Evolutionary conservation across 1,139 yeast species (phyloP).

Genomic region (Suhomyces guaymorum): DNA sequence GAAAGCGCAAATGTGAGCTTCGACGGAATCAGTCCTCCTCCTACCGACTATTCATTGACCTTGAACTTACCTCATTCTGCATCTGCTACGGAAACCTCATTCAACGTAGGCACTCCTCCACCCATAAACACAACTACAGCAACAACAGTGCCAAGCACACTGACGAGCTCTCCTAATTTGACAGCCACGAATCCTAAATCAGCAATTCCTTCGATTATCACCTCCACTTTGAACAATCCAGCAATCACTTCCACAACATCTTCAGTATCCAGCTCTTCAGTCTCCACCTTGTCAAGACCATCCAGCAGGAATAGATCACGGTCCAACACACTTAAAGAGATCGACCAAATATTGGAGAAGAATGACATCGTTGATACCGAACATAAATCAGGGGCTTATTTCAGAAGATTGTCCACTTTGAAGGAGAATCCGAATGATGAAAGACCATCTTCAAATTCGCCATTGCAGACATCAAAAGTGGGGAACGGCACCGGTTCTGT

Average conservation of each 20-base stretch:
- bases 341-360: conserved; percentile 42
- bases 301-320: conserved; percentile 27
- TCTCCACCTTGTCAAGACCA: conserved; percentile 11
- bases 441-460: conserved; percentile 6
- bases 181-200: conserved; percentile 5
- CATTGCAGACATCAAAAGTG: background rate
- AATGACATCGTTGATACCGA: conserved; percentile 45
- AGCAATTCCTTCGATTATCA: conserved; percentile 4
- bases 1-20: conserved; percentile 5
- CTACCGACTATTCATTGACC: conserved; percentile 12
- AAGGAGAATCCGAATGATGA: conserved; percentile 57
- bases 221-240: conserved; percentile 1
- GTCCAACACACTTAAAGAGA: conserved; percentile 43
- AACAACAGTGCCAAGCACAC: conserved; percentile 19
- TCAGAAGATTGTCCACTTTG: conserved; percentile 66
- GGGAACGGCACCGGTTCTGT: conserved; percentile 1
- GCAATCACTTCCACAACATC: conserved; percentile 2
- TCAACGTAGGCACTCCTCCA: conserved; percentile 23
- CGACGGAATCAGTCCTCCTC: conserved; percentile 6
- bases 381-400: conserved; percentile 64
- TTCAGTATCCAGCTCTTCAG: conserved; percentile 8
- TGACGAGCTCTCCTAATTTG: conserved; percentile 17
- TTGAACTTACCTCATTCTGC: conserved; percentile 22
- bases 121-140: conserved; percentile 19
- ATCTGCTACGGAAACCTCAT: conserved; percentile 29